Conservation (phyloP, 2,329 filamentous ascomycete genomes). For the Ceratocystiopsis sp. region DNA sequence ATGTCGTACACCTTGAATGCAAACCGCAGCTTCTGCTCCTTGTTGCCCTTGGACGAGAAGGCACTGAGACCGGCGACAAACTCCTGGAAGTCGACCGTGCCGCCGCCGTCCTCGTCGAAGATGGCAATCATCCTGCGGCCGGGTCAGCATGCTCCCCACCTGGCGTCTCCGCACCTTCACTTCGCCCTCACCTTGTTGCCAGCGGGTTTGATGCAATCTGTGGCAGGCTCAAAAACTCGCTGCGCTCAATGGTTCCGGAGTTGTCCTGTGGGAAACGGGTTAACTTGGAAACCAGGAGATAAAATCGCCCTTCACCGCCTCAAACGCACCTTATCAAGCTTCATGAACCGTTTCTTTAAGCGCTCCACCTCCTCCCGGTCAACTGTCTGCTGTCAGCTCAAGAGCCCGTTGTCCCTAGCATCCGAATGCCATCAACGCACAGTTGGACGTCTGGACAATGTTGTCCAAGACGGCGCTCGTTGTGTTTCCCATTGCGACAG, state of each 20-base stretch:
- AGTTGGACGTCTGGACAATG: conserved; percentile 94
- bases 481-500: conserved; percentile 43
- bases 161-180: neutral
- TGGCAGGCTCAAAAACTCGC: conserved; percentile 91
- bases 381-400: conserved; percentile 35
- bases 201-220: conserved; percentile 97
- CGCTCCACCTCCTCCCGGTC: conserved; percentile 94
- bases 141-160: no score
- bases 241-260: conserved; percentile 94
- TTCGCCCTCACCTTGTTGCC: conserved; percentile 61
- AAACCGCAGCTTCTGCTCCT: conserved; percentile 94
- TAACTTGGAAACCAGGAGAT: neutral
- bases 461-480: conserved; percentile 71
- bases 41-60: conserved; percentile 96
- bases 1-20: conserved; percentile 99
- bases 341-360: conserved; percentile 95
- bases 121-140: conserved; percentile 81
- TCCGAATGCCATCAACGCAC: conserved; percentile 27
- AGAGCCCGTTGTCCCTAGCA: no score
- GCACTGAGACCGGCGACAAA: conserved; percentile 91
- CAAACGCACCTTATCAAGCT: conserved; percentile 73
- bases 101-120: conserved; percentile 95
- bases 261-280: conserved; percentile 51
- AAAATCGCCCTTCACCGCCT: neutral
- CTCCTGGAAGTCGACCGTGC: conserved; percentile 96